These are phyloP conservation scores for Andrographis paniculata DNA, from an alignment of 305 asterid species.

Conservation along the genomic window DNA sequence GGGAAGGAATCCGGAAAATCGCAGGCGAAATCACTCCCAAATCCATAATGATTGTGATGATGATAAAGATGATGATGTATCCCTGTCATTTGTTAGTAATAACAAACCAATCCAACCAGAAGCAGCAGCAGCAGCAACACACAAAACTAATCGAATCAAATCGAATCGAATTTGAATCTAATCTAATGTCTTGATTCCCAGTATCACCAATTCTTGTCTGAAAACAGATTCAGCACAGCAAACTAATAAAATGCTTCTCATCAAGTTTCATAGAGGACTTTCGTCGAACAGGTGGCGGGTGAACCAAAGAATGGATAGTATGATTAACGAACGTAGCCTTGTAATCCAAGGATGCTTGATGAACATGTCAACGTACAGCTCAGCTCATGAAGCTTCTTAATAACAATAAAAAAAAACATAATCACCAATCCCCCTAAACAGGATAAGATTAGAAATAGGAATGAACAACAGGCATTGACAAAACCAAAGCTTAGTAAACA, in stretches of 20 bases:
- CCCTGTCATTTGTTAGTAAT: constrained; percentile 32
- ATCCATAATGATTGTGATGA: too few species aligned
- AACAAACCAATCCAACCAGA: too few species aligned
- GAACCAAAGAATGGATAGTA: neutral
- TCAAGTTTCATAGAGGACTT: neutral
- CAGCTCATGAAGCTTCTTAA: neutral
- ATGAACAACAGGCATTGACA: constrained; percentile 33
- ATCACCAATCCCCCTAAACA: too few species aligned
- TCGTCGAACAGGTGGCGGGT: constrained; percentile 12
- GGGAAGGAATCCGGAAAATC: constrained; percentile 20
- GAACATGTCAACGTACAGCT: neutral
- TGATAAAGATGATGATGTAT: constrained; percentile 22
- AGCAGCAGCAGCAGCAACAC: too few species aligned
- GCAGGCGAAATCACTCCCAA: constrained; percentile 20
- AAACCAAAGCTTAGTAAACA: constrained; percentile 43
- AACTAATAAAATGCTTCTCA: too few species aligned
- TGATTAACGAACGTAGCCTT: too few species aligned
- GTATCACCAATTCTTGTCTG: too few species aligned
- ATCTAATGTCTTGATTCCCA: too few species aligned
- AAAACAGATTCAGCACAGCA: neutral
- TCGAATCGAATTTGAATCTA: too few species aligned
- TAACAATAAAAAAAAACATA: too few species aligned
- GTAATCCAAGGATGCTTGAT: neutral
- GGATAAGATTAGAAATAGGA: too few species aligned
- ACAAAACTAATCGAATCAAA: too few species aligned